Conservation (phyloP, 306 rosid species). For the Rubus parviflorus region DNA sequence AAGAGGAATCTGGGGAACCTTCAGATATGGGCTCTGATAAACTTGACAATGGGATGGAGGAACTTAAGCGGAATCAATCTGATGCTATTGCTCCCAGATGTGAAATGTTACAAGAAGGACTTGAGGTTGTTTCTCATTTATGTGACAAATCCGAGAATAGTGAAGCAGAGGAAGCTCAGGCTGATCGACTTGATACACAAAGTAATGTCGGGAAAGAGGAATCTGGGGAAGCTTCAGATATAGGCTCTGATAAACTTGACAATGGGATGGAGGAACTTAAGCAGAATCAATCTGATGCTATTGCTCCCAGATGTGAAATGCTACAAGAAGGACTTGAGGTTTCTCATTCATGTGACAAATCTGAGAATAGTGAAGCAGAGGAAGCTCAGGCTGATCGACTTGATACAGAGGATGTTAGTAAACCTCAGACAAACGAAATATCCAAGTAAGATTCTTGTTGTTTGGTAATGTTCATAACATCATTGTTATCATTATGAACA, state of each 20-base stretch:
- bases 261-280: slow-evolving; percentile 15
- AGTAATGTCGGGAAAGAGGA: slow-evolving; percentile 3
- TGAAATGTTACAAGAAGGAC: slow-evolving; percentile 31
- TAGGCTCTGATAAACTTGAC: slow-evolving; percentile 15
- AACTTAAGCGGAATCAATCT: slow-evolving; percentile 28
- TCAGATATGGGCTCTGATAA: slow-evolving; percentile 24
- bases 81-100: slow-evolving; percentile 30
- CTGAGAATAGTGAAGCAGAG: slow-evolving; percentile 24
- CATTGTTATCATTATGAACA: not conserved
- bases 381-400: slow-evolving; percentile 27
- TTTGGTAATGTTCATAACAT: not conserved
- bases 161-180: slow-evolving; percentile 30
- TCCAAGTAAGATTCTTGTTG: slow-evolving; percentile 44
- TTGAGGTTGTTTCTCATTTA: slow-evolving; percentile 28
- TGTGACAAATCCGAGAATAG: slow-evolving; percentile 28
- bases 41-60: not conserved
- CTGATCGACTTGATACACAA: slow-evolving; percentile 17
- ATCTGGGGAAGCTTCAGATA: slow-evolving; percentile 21
- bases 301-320: slow-evolving; percentile 22
- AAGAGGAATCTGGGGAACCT: slow-evolving; percentile 16
- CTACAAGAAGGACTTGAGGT: slow-evolving; percentile 31
- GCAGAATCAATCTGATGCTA: slow-evolving; percentile 31
- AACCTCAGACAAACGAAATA: slow-evolving; percentile 32
- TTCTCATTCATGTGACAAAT: slow-evolving; percentile 34
- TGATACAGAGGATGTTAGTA: slow-evolving; percentile 28